These are phyloP conservation scores for Metschnikowia santaceciliae DNA, from an alignment of 805 yeast species.

Conservation along the genomic window DNA sequence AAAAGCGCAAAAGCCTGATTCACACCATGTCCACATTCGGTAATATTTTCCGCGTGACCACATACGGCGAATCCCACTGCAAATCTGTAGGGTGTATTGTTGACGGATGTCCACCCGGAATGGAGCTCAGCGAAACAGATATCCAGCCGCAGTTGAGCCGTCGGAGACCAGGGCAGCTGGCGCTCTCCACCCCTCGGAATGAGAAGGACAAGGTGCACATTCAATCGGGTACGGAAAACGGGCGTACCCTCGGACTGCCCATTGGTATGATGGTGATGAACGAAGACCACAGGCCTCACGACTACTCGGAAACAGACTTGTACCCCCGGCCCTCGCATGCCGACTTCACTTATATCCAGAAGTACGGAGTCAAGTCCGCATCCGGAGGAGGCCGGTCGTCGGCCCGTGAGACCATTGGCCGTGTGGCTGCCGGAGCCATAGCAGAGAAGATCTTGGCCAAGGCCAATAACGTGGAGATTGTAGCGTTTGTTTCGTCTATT, in stretches of 20 bases:
- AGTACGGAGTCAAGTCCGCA: conserved; percentile 90
- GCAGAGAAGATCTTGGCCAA: conserved; percentile 86
- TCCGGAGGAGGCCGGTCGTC: conserved; percentile 97
- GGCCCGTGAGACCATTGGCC: conserved; percentile 97
- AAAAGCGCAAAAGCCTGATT: background rate
- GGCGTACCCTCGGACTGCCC: conserved; percentile 90
- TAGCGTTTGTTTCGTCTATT: conserved; percentile 93
- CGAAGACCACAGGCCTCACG: conserved; percentile 96
- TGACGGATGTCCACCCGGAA: conserved; percentile 96
- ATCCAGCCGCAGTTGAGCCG: conserved; percentile 94
- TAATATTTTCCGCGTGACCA: conserved; percentile 61
- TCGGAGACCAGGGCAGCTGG: conserved; percentile 97
- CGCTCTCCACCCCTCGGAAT: conserved; percentile 89
- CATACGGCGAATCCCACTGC: conserved; percentile 98
- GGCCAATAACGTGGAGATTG: conserved; percentile 83
- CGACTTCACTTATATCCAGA: conserved; percentile 85
- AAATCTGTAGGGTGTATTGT: conserved; percentile 97
- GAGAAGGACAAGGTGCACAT: conserved; percentile 91
- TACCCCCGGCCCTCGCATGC: conserved; percentile 99
- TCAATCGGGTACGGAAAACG: conserved; percentile 92
- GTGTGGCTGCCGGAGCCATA: conserved; percentile 98
- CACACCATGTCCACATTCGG: conserved; percentile 40
- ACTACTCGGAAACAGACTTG: conserved; percentile 89
- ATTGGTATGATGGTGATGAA: conserved; percentile 89
- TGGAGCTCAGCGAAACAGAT: conserved; percentile 78